Conservation (phyloP, 805 yeast species). For the Ogataea wickerhamii region DNA sequence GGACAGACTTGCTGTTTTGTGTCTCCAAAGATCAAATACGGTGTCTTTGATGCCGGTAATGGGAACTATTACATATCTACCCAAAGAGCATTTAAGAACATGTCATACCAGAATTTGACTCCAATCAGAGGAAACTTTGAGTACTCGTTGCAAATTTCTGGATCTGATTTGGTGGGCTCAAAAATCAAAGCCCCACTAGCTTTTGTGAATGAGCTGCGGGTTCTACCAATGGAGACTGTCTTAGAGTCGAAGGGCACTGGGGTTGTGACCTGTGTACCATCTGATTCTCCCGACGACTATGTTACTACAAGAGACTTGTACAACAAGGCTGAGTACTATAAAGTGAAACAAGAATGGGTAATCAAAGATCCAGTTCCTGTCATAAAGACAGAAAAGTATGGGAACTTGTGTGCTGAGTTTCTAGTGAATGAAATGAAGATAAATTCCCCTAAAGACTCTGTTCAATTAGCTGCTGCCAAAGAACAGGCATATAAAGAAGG, state of each 20-base stretch:
- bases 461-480: slow-evolving; percentile 85
- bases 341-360: slow-evolving; percentile 85
- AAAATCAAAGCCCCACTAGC: slow-evolving; percentile 84
- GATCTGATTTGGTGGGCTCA: slow-evolving; percentile 79
- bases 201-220: slow-evolving; percentile 62
- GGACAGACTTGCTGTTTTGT: slow-evolving; percentile 99
- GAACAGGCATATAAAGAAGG: slow-evolving; percentile 96
- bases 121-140: slow-evolving; percentile 79
- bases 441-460: slow-evolving; percentile 88
- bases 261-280: slow-evolving; percentile 97
- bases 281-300: slow-evolving; percentile 98
- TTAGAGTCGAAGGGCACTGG: slow-evolving; percentile 96
- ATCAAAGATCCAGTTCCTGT: slow-evolving; percentile 67
- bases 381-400: slow-evolving; percentile 78
- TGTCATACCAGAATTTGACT: slow-evolving; percentile 91
- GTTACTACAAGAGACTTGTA: slow-evolving; percentile 80
- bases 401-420: slow-evolving; percentile 81
- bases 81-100: slow-evolving; percentile 93
- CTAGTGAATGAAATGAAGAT: slow-evolving; percentile 85
- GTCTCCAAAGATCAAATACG: slow-evolving; percentile 89
- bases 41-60: slow-evolving; percentile 81
- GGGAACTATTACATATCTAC: slow-evolving; percentile 80
- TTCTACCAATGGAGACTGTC: slow-evolving; percentile 97
- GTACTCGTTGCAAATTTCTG: slow-evolving; percentile 57
- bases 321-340: slow-evolving; percentile 88